Base-by-base conservation (phyloP, 164 flowering plant genomes). In the Aristolochia californica region DNA sequence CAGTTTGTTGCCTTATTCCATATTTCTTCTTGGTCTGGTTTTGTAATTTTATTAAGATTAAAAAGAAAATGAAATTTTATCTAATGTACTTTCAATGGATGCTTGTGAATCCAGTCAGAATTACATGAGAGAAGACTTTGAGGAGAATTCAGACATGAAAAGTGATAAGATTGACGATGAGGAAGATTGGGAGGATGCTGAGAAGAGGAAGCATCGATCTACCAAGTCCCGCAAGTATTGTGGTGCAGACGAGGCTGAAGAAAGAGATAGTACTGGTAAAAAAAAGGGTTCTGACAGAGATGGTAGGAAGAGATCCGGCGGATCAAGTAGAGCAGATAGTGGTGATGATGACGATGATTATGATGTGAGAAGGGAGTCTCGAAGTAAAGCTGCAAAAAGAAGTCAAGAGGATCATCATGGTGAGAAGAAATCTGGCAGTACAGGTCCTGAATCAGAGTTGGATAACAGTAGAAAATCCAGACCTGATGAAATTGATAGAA, bases 261-360 rank as follows among this genome's bases (percentile, higher is more conserved):
- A 77, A 4, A 59, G 75, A 61, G 95, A 81, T 45, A 62, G 75
- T 16, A 67, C 74, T 74, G 84, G 81, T 27, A 83, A 80, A 53
- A 80, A 79, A 69, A 78, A 75, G 68, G 73, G 67, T 66, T 68
- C 70, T 23, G 93, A 85, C 14, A 76, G 79, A 69, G 96, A 84
- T 69, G 74, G 72, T 44, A 75, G 82, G 30, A 84, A 79, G 75
- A 82, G 79, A 58, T 73, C 77, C 1, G 68, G 77, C 64, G 85
- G 85, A 5, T 79, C 82, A 13, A 80, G 73, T 72, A 80, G 72
- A 69, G 84, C 62, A 16, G 82, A 66, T 50, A 80, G 84, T 65
- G 71, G 53, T 23, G 91, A n/a, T n/a, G n/a, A 83, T 56, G 96
- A 82, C 59, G 88, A 83, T 72, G 90, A 80, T 52, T 80, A 80